These are phyloP conservation scores for Fragilaria radians DNA, from an alignment of 108 stramenopile species.

Conservation along the genomic window DNA sequence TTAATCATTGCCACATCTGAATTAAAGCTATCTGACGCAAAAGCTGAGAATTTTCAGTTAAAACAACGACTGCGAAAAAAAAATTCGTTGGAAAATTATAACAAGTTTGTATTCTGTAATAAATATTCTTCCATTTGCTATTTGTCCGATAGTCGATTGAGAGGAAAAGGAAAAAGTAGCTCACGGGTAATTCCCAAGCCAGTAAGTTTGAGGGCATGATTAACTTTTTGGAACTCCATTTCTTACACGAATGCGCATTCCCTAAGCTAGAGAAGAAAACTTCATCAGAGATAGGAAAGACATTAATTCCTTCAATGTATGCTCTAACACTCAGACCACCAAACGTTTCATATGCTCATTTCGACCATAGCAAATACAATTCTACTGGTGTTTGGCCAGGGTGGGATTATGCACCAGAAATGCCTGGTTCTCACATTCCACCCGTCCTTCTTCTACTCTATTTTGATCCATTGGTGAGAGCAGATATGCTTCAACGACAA, in stretches of 20 bases:
- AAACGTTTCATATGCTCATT: conserved; percentile 37
- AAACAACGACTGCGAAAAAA: too few relatives aligned
- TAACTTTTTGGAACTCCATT: conserved; percentile 1
- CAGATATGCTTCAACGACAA: conserved; percentile 40
- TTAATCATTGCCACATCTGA: conserved; percentile 33
- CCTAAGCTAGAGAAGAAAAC: too few relatives aligned
- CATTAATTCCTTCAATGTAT: conserved; percentile 52
- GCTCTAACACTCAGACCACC: conserved; percentile 41
- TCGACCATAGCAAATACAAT: conserved; percentile 67
- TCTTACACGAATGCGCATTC: neutral
- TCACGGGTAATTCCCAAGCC: too few relatives aligned
- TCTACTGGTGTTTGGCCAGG: conserved; percentile 59
- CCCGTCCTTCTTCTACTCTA: conserved; percentile 63
- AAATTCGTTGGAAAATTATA: conserved; percentile 61
- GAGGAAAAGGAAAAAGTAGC: neutral
- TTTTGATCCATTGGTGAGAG: conserved; percentile 59
- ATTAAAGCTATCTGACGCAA: conserved; percentile 23
- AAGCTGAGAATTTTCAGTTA: too few relatives aligned
- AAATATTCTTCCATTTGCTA: neutral
- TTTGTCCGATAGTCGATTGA: neutral
- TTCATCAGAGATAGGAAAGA: too few relatives aligned
- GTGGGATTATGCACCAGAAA: conserved; percentile 70
- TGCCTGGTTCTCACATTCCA: conserved; percentile 55
- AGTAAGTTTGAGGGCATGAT: too few relatives aligned
- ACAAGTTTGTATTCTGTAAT: conserved; percentile 31